A percentile compares a stretch with the other conserved stretches of the same genome.
Evolutionary conservation across 2,329 filamentous ascomycete species (phyloP).

Genomic region (Coniella vitis): DNA sequence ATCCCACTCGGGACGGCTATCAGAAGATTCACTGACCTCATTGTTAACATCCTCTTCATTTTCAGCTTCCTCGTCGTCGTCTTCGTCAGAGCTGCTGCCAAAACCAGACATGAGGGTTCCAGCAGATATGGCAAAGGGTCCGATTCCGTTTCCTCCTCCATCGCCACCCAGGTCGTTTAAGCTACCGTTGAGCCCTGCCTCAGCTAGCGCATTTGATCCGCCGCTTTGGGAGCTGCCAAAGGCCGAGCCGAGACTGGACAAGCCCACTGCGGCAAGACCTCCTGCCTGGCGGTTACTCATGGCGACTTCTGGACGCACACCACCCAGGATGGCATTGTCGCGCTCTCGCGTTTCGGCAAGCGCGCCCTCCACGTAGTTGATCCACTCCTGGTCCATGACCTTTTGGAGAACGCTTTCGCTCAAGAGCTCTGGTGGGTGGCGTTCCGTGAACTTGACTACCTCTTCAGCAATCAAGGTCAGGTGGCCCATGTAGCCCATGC

Average conservation of each 20-base stretch:
- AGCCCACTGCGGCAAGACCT: conserved; percentile 41
- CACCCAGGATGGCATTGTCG: conserved; percentile 96
- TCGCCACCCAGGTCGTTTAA: conserved; percentile 59
- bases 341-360: conserved; percentile 89
- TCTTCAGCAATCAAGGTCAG: conserved; percentile 95
- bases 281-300: conserved; percentile 65
- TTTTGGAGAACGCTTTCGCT: conserved; percentile 79
- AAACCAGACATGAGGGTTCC: conserved; percentile 82
- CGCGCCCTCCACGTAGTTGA: conserved; percentile 88
- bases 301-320: conserved; percentile 85
- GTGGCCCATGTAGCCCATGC: conserved; percentile 97
- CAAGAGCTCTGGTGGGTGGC: conserved; percentile 81
- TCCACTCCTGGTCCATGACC: conserved; percentile 86
- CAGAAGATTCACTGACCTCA: conserved; percentile 48
- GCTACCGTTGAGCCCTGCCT: conserved; percentile 71
- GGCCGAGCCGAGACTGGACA: conserved; percentile 37
- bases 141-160: conserved; percentile 57
- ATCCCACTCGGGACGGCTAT: conserved; percentile 14
- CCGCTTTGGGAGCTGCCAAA: conserved; percentile 23
- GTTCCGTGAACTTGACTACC: conserved; percentile 95
- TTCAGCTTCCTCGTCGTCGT: conserved; percentile 89
- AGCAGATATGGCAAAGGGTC: conserved; percentile 64
- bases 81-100: conserved; percentile 90
- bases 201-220: conserved; percentile 60
- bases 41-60: conserved; percentile 68